A percentile compares a stretch with the other conserved stretches of the same genome.
These are phyloP conservation scores for Quercus tomentella DNA, from an alignment of 331 rosid species.

Conservation along the genomic window DNA sequence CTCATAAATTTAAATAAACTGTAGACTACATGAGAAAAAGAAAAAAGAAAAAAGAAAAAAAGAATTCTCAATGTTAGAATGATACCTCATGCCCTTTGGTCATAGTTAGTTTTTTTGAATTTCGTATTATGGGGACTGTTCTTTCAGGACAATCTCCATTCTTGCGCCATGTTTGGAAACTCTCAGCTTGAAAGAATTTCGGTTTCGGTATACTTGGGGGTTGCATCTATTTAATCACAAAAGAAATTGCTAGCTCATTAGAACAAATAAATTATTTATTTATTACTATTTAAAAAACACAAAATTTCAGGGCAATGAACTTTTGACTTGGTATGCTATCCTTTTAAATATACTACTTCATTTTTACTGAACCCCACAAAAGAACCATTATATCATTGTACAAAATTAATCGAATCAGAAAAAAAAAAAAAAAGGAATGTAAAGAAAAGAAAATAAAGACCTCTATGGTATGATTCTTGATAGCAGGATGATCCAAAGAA, in stretches of 20 bases:
- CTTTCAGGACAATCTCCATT: conserved; percentile 24
- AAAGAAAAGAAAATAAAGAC: not conserved
- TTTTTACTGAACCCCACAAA: too few relatives aligned
- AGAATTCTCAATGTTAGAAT: too few relatives aligned
- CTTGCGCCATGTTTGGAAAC: not conserved
- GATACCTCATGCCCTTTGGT: too few relatives aligned
- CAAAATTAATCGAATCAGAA: too few relatives aligned
- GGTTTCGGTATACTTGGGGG: not conserved
- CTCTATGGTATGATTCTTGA: conserved; percentile 20
- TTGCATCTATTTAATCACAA: not conserved
- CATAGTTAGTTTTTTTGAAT: not conserved
- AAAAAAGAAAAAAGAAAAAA: too few relatives aligned
- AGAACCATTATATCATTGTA: too few relatives aligned
- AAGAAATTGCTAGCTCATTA: too few relatives aligned
- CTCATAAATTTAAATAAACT: too few relatives aligned
- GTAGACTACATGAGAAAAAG: too few relatives aligned
- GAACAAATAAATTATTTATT: too few relatives aligned
- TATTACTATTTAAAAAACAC: too few relatives aligned
- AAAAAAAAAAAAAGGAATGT: not conserved
- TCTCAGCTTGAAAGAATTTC: not conserved
- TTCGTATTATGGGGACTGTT: conserved; percentile 9
- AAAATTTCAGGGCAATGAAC: too few relatives aligned
- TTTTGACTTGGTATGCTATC: not conserved
- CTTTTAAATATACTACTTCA: not conserved
- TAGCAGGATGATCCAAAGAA: conserved; percentile 25